Evolutionary conservation across 441 rosid genomes (phyloP), one percentile per base, ranked within the genome.

Genomic region (Geranium incanum): DNA sequence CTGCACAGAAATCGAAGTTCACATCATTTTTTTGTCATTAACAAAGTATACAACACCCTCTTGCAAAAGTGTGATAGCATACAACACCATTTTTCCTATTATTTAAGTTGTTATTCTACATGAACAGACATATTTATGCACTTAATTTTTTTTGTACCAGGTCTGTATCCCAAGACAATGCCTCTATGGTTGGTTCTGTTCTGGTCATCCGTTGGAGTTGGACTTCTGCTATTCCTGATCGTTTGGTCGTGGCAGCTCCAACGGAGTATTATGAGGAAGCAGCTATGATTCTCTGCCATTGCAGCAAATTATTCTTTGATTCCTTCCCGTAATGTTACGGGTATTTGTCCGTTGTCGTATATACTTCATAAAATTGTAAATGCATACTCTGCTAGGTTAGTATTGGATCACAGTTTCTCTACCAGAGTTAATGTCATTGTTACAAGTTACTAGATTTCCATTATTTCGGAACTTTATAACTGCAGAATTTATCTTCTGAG

Each of bases 121-220:
- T 28, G 33, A 28, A 28, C 33, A 28, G 18, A 45, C 38, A 18
- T 67, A 36, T 19, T 37, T 72, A 36, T 8, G 48, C 39, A 23
- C 18, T 0, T 8, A 15, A 45, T 41, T 55, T 55, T 18, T 57
- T 41, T 39, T 57, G 63, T 57, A 5, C 63, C 80, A 95, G 99
- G 99, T 55, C 81, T 95, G 67, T 95, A 89, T 78, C 98, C 99
- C 45, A 86, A 86, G 7, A 75, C 87, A 23, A 95, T 95, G 99
- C 98, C 99, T 4, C 7, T 67, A 23, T 85, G 89, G 97, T 79
- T 93, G 87, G 83, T 84, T 63, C 74, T 80, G 41, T 87, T 91
- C 71, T 95, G 99, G 99, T 75, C 83, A 63, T 82, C 82, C 16
- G 77, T 86, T 60, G 99, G 96, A 66, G 74, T 79, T 63, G 83